Evolutionary conservation across 768 basidiomycete species (phyloP), one percentile per base, ranked within the genome.

Genomic region (Trametes cubensis): DNA sequence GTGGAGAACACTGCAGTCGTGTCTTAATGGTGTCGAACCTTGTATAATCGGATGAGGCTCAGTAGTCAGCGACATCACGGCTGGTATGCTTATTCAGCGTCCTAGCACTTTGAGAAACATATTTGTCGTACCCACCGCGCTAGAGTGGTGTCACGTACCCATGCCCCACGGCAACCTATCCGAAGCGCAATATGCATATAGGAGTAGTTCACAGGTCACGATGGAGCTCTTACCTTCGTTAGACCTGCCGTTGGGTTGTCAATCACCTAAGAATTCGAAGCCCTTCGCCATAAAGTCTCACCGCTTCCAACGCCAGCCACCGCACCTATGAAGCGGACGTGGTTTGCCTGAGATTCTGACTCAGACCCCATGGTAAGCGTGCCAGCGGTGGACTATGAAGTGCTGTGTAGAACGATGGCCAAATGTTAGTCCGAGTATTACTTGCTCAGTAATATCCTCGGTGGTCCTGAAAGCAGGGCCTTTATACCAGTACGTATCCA

Each of bases 21-120:
- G 86, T 87, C 71, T 90, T 90, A 65, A 90, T 80, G 18, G 87
- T 89, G 71, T 89, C 87, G 72, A 89, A 89, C 3, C 86, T 88
- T 62, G 18, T 28, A 15, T 28, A 21, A 10, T 7, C 26, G 18
- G 4, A 13, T 30, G 3, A 47, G 45, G 13, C 17, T n/a, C 8
- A 20, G 21, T 23, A 14, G 34, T 34, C 11, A 10, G 46, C 46
- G 3, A 18, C 18, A 41, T 28, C 39, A 13, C 23, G 21, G 17
- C 10, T 26, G 38, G 54, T 21, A 26, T 23, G n/a, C n/a, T n/a
- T n/a, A n/a, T n/a, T n/a, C n/a, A n/a, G n/a, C n/a, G n/a, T n/a
- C n/a, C n/a, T n/a, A n/a, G n/a, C n/a, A n/a, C n/a, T n/a, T n/a
- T n/a, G n/a, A n/a, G n/a, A n/a, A 6, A 15, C 28, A 40, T 20